Conservation (phyloP, 2,329 filamentous ascomycete genomes). For the Fusarium vanettenii region DNA sequence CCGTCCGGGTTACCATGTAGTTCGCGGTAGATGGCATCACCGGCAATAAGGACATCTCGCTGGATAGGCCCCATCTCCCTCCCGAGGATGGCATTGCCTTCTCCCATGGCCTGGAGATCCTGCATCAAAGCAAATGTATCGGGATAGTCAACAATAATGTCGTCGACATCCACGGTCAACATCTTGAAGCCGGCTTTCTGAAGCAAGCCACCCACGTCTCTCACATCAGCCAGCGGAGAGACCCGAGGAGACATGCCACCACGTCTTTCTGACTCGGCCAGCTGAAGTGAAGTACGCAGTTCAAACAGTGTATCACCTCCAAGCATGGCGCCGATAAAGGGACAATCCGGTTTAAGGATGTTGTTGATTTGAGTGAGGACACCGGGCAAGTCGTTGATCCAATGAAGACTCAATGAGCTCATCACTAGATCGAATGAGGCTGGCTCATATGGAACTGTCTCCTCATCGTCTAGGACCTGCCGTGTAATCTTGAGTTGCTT, state of each 20-base stretch:
- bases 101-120: conserved; percentile 96
- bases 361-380: conserved; percentile 86
- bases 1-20: conserved; percentile 86
- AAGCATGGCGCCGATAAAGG: conserved; percentile 96
- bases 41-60: conserved; percentile 86
- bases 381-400: conserved; percentile 96
- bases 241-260: conserved; percentile 94
- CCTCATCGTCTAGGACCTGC: conserved; percentile 79
- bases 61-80: conserved; percentile 82
- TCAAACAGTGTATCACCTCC: conserved; percentile 95
- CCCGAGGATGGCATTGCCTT: conserved; percentile 89
- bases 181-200: conserved; percentile 93
- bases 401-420: conserved; percentile 90
- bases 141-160: conserved; percentile 95
- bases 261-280: conserved; percentile 88
- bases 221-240: conserved; percentile 90
- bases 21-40: conserved; percentile 87
- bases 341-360: conserved; percentile 87
- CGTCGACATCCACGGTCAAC: conserved; percentile 95
- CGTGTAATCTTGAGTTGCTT: conserved; percentile 77
- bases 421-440: conserved; percentile 89
- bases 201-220: conserved; percentile 88
- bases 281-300: conserved; percentile 89
- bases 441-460: conserved; percentile 79
- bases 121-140: conserved; percentile 91